Evolutionary conservation across 306 rosid species (phyloP).

Genomic region (Vicia faba): DNA sequence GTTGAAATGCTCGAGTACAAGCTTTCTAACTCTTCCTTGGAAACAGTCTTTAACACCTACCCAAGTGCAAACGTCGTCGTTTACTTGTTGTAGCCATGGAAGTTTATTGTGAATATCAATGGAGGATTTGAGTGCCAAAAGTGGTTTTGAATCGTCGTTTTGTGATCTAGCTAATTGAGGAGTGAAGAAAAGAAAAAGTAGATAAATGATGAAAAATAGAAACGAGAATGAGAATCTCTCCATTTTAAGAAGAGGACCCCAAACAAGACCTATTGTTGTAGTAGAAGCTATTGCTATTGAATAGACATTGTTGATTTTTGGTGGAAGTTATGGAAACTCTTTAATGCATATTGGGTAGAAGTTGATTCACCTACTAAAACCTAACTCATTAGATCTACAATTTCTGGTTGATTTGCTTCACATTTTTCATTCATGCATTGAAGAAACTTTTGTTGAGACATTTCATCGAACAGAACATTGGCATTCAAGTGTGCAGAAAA

Average conservation of each 20-base stretch:
- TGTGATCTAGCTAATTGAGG: conserved; percentile 29
- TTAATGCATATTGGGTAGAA: conserved; percentile 28
- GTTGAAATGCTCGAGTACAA: conserved; percentile 69
- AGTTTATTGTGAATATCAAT: conserved; percentile 58
- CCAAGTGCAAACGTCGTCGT: conserved; percentile 68
- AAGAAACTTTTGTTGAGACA: neutral
- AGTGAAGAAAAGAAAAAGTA: conserved; percentile 30
- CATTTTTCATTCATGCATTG: neutral
- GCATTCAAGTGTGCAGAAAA: neutral
- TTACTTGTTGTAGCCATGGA: conserved; percentile 58
- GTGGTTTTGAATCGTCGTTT: conserved; percentile 62
- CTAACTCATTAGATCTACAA: neutral
- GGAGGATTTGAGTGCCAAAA: conserved; percentile 60
- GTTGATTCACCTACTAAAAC: conserved; percentile 23
- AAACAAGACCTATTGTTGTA: neutral
- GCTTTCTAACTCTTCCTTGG: conserved; percentile 76
- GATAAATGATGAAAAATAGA: conserved; percentile 9
- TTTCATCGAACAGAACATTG: conserved; percentile 10
- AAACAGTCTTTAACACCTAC: conserved; percentile 71
- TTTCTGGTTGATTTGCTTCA: neutral
- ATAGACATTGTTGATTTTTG: neutral
- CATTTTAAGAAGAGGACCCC: neutral
- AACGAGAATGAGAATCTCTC: conserved; percentile 30
- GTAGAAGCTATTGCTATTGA: neutral
- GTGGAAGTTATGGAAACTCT: neutral